Conservation (phyloP, 768 basidiomycete species). For the Russula brevipes region DNA sequence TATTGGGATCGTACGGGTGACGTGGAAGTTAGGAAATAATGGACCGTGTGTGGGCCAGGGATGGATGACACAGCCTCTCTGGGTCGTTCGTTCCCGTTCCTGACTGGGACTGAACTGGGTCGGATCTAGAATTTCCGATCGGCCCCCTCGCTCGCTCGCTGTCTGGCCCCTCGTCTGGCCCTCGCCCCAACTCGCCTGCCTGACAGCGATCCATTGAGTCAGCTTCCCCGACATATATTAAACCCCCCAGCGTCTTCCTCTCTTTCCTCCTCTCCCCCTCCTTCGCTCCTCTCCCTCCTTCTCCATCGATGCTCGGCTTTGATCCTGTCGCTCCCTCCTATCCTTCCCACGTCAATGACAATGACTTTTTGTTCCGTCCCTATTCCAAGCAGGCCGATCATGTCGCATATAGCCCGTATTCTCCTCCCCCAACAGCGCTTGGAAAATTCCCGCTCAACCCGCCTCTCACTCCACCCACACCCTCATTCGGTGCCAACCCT, state of each 20-base stretch:
- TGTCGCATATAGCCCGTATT: slow-evolving; percentile 8
- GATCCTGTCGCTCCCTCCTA: slow-evolving; percentile 12
- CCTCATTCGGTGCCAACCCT: slow-evolving; percentile 1
- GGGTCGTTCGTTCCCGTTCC: no score
- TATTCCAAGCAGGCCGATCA: slow-evolving; percentile 12
- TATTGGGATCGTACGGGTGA: neutral
- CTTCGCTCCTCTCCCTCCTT: neutral
- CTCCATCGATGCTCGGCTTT: slow-evolving; percentile 16
- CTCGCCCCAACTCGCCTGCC: neutral
- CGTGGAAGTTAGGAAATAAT: no score
- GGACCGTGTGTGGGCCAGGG: no score
- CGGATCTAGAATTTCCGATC: slow-evolving; percentile 24
- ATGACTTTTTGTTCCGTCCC: slow-evolving; percentile 5
- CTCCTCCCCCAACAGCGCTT: neutral
- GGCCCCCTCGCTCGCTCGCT: neutral
- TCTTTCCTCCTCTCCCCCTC: neutral
- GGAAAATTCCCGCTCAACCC: slow-evolving; percentile 3
- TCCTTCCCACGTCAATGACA: slow-evolving; percentile 6
- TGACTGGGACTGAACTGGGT: slow-evolving; percentile 17
- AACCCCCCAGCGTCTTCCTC: slow-evolving; percentile 10
- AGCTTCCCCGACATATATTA: slow-evolving; percentile 18
- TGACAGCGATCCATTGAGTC: slow-evolving; percentile 5
- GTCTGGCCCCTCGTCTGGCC: no score
- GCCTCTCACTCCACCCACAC: neutral
- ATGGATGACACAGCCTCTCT: no score